Evolutionary conservation across 805 yeast species (phyloP).

Genomic region (Yamadazyma insecticola): DNA sequence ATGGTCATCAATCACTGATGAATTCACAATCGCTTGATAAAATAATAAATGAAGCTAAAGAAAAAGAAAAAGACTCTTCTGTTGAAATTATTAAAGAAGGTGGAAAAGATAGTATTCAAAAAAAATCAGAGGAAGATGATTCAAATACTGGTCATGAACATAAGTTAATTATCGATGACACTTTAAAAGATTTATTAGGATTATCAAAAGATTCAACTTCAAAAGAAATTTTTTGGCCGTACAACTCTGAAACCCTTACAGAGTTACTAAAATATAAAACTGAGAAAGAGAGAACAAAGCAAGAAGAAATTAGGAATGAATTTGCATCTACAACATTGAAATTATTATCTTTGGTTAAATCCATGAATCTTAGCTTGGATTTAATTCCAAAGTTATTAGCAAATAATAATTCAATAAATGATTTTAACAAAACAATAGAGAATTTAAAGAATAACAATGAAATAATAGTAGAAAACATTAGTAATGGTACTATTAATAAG

Average conservation of each 20-base stretch:
- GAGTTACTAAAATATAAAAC: constrained; percentile 31
- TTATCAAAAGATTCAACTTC: constrained; percentile 11
- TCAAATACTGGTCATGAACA: constrained; percentile 3
- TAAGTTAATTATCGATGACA: constrained; percentile 16
- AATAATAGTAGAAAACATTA: constrained; percentile 5
- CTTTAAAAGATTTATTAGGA: constrained; percentile 18
- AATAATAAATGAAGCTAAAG: constrained; percentile 15
- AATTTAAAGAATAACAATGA: constrained; percentile 15
- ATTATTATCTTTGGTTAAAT: constrained; percentile 26
- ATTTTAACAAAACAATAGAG: constrained; percentile 9
- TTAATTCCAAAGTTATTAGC: constrained; percentile 34
- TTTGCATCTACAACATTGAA: constrained; percentile 31
- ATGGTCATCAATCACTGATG: constrained; percentile 28
- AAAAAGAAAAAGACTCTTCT: background rate
- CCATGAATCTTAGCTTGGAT: constrained; percentile 30
- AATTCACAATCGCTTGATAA: constrained; percentile 21
- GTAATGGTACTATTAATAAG: constrained; percentile 5
- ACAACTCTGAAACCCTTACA: constrained; percentile 28
- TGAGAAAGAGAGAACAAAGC: constrained; percentile 41
- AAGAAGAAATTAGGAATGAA: constrained; percentile 29
- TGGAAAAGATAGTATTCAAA: background rate
- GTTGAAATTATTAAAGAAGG: constrained; percentile 2
- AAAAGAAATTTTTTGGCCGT: constrained; percentile 22
- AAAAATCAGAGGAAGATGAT: background rate
- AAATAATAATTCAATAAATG: constrained; percentile 9